Percentiles rank a stretch among this genome's conserved stretches.
phyloP scores from a whole-genome alignment of 352 stramenopile genomes.

The Phytophthora tentaculata region DNA sequence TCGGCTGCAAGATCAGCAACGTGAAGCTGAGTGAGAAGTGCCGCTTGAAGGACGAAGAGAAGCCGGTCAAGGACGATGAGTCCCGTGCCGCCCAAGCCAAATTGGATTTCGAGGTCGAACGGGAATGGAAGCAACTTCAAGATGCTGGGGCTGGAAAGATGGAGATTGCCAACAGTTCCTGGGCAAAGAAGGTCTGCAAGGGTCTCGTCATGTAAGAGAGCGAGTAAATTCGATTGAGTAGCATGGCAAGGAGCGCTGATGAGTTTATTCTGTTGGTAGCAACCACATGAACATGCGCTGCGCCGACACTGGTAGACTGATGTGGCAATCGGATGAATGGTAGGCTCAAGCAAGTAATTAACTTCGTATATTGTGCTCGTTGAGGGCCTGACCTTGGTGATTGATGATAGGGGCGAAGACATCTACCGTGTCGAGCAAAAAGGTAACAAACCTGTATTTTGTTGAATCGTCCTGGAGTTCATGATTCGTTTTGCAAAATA shows the following conservation, averaged over 20 bases:
- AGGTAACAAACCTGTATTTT: slow-evolving; percentile 36
- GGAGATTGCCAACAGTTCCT: slow-evolving; percentile 71
- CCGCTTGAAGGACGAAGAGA: slow-evolving; percentile 48
- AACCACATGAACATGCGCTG: slow-evolving; percentile 93
- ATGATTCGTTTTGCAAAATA: background rate
- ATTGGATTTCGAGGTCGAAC: slow-evolving; percentile 81
- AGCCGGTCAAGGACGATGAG: slow-evolving; percentile 61
- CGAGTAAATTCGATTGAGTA: background rate
- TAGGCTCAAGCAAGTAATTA: slow-evolving; percentile 10
- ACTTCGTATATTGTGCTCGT: background rate
- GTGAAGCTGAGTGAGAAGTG: slow-evolving; percentile 70
- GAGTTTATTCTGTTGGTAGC: slow-evolving; percentile 32
- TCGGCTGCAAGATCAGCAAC: slow-evolving; percentile 71
- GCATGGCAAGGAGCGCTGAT: slow-evolving; percentile 5
- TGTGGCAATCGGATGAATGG: slow-evolving; percentile 89
- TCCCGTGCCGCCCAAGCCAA: slow-evolving; percentile 69
- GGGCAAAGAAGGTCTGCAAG: slow-evolving; percentile 71
- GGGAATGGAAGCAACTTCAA: slow-evolving; percentile 83
- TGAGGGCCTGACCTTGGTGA: background rate
- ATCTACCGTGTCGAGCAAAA: slow-evolving; percentile 78
- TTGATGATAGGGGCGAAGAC: slow-evolving; percentile 56
- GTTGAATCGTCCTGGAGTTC: background rate
- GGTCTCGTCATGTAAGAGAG: slow-evolving; percentile 70
- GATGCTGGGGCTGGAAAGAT: slow-evolving; percentile 63
- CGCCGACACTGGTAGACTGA: slow-evolving; percentile 73